Evolutionary conservation across 176 grass and related monocot species (phyloP).

Genomic region (Hsuehochloa calcarea): DNA sequence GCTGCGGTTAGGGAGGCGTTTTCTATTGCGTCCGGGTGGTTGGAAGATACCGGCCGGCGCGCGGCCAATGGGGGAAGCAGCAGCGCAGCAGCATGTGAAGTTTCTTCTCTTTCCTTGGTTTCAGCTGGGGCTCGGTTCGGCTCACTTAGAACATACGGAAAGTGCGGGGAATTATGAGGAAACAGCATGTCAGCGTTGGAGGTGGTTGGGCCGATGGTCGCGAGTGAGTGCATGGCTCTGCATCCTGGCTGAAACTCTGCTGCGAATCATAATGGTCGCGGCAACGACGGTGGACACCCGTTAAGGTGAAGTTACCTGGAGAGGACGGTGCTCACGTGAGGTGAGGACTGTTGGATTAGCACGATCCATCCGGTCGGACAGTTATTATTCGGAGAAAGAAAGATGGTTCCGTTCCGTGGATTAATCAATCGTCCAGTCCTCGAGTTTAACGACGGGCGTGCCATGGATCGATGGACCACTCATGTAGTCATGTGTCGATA

Average conservation of each 20-base stretch:
- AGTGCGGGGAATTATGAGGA: conserved; percentile 25
- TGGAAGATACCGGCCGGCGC: conserved; percentile 3
- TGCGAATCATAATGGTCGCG: not conserved
- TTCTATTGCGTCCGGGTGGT: conserved; percentile 27
- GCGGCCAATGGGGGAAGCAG: not conserved
- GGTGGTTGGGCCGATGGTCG: conserved; percentile 32
- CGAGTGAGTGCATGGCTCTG: not conserved
- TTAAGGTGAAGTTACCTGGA: not conserved
- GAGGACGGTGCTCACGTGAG: not conserved
- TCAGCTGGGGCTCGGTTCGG: not conserved
- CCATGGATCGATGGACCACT: too few species aligned
- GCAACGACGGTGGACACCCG: not conserved
- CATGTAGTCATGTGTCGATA: too few species aligned
- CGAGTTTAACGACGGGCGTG: too few species aligned
- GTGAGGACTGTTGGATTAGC: not conserved
- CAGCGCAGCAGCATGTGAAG: conserved; percentile 12
- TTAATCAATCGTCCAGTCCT: too few species aligned
- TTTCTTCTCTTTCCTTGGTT: not conserved
- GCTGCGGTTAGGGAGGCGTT: conserved; percentile 45
- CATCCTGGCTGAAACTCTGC: not conserved
- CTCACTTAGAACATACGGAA: conserved; percentile 37
- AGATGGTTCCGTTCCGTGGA: not conserved
- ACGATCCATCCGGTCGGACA: not conserved
- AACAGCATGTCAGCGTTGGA: conserved; percentile 31
- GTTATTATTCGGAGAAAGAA: not conserved